Base-by-base conservation (phyloP, 2,329 filamentous ascomycete genomes). In the Exophiala sp. region DNA sequence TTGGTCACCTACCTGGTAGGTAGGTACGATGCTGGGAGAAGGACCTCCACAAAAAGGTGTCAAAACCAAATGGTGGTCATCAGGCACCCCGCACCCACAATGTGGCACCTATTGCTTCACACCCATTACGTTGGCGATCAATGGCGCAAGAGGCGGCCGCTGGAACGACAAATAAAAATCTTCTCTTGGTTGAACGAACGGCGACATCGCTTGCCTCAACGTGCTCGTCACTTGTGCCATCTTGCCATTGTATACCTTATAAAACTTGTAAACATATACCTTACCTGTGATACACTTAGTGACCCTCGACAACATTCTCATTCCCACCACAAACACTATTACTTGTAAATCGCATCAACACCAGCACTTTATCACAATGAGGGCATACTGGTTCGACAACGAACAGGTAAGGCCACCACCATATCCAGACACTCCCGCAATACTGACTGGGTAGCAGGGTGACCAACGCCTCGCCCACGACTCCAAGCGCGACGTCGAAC, bases 391-490 rank as follows among this genome's bases (percentile, higher is more conserved):
- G 80, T 87, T 78, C 70, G 85, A 88, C 69, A 86, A 87, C 70
- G 70, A 78, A 60, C 76, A 78, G 49, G 83, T 86, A 78, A 20
- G 39, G 18, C 20, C 20, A n/a, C 41, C 41, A 21, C 24, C 10
- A 21, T 10, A 14, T 10, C 38, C 41, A 16, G 20, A 40, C 40
- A 8, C 18, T 33, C 38, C 35, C 21, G 44, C 12, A 18, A 43
- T 35, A 48, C 45, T 18, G 40, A 57, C 32, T 41, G 40, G 41
- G 49, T 47, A 34, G 47, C 68, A 95, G 89, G 91, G 90, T 75
- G 94, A 99, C 80, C 94, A 96, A 76, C 91, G 94, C 68, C 82
- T 87, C 40, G 82, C 89, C 49, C 94, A 99, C 75, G 86, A 96
- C 75, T 95, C 90, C 16, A 89, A 89, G 65, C 84, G 83, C 62